These are phyloP conservation scores for Aspergillus luchuensis DNA, from an alignment of 2,329 filamentous ascomycete genomes.

Conservation along the genomic window DNA sequence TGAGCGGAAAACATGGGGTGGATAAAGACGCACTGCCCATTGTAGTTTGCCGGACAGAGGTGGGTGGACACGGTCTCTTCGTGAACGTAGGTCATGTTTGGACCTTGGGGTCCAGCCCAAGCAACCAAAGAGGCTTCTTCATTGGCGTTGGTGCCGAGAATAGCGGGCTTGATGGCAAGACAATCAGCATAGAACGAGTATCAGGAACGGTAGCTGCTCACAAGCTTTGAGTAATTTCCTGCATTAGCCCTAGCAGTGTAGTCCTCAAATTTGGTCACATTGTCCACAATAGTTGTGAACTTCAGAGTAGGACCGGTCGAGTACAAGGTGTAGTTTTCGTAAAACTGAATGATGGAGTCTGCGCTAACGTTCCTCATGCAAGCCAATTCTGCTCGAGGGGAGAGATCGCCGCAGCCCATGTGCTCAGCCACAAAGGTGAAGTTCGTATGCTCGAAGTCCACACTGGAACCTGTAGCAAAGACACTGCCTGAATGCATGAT, in stretches of 20 bases:
- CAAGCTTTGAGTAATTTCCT: not conserved
- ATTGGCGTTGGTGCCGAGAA: not conserved
- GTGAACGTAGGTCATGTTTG: conserved; percentile 1
- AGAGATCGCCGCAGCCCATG: not conserved
- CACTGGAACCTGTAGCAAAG: not conserved
- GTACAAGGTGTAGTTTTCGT: not conserved
- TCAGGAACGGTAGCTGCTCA: not conserved
- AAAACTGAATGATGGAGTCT: not conserved
- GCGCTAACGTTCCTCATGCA: not conserved
- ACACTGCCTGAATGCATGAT: conserved; percentile 25
- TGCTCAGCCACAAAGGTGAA: conserved; percentile 1
- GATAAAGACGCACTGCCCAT: not conserved
- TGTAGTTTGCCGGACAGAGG: conserved; percentile 3
- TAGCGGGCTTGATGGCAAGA: not conserved
- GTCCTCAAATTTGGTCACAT: not conserved
- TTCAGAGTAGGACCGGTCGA: not conserved
- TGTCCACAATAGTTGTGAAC: not conserved
- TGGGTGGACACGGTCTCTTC: not conserved
- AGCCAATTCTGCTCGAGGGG: not conserved
- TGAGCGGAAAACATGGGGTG: not conserved
- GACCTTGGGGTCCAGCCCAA: not conserved
- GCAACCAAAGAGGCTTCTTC: not conserved
- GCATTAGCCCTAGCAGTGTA: not conserved
- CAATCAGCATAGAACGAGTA: not conserved
- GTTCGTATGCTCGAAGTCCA: not conserved